These are phyloP conservation scores for Monosporozyma yasuniensis DNA, from an alignment of 805 yeast species.

Conservation along the genomic window DNA sequence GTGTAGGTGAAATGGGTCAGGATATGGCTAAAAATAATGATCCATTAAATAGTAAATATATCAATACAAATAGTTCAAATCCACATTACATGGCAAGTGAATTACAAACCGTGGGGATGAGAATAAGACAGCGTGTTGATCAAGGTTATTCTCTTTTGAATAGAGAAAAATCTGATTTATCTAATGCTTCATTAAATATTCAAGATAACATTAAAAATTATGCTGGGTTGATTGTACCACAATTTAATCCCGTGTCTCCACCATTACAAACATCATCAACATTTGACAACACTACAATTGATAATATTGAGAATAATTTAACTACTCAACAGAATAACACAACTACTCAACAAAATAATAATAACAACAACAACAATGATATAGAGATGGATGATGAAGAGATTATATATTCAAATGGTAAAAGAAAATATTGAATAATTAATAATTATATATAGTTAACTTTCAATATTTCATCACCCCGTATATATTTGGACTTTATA, in stretches of 20 bases:
- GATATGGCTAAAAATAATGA: background rate
- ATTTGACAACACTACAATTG: background rate
- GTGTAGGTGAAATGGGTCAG: background rate
- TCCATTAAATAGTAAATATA: constrained; percentile 17
- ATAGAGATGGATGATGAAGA: background rate
- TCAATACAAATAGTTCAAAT: background rate
- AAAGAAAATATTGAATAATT: background rate
- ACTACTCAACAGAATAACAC: background rate
- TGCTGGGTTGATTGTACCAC: constrained; percentile 21
- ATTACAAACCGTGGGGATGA: constrained; percentile 57
- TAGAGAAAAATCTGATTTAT: background rate
- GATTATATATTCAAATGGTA: background rate
- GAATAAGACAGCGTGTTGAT: constrained; percentile 57
- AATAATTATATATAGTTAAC: background rate
- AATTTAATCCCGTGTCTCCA: constrained; percentile 7
- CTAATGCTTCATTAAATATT: constrained; percentile 1
- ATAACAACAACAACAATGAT: background rate
- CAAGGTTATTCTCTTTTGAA: constrained; percentile 41
- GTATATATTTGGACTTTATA: too few relatives aligned
- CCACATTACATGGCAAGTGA: constrained; percentile 26
- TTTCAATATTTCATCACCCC: too few relatives aligned
- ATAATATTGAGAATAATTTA: background rate
- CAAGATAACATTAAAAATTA: constrained; percentile 14
- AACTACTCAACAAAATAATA: background rate
- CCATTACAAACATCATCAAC: background rate